A percentile compares a stretch with the other conserved stretches of the same genome.
phyloP scores from a whole-genome alignment of 164 flowering plant species.

The Echeveria elegans region DNA sequence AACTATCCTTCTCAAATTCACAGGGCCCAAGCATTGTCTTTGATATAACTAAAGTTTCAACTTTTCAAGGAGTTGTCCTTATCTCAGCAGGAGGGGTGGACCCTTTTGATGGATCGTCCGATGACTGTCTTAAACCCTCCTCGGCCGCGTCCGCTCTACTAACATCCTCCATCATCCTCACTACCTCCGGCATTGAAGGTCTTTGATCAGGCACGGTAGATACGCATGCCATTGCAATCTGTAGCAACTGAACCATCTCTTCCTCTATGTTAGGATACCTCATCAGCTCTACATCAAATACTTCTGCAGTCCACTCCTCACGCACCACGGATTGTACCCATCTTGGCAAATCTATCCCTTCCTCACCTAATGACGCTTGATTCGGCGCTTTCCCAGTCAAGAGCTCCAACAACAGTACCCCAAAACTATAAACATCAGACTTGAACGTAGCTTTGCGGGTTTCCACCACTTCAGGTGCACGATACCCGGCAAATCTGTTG shows the following conservation, averaged over 20 bases:
- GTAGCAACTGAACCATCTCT: constrained; percentile 94
- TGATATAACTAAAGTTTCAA: constrained; percentile 31
- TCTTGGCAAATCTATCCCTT: constrained; percentile 88
- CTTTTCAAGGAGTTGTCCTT: constrained; percentile 35
- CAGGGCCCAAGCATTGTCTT: not conserved
- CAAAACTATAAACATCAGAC: constrained; percentile 92
- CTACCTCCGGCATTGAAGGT: constrained; percentile 63
- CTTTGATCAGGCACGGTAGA: constrained; percentile 78
- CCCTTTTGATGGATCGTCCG: constrained; percentile 76
- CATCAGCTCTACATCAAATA: constrained; percentile 89
- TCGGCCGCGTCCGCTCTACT: constrained; percentile 65
- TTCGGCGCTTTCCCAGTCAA: constrained; percentile 92
- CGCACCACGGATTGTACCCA: constrained; percentile 98
- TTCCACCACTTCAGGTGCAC: constrained; percentile 89
- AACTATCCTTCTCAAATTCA: not conserved
- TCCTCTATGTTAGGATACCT: constrained; percentile 77
- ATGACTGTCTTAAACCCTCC: constrained; percentile 62
- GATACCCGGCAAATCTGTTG: constrained; percentile 76
- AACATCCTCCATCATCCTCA: constrained; percentile 78
- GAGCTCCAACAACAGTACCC: constrained; percentile 73
- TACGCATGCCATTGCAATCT: constrained; percentile 90
- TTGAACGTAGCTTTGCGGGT: constrained; percentile 70
- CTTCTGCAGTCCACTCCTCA: constrained; percentile 99
- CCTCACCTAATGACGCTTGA: constrained; percentile 83
- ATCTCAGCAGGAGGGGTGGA: constrained; percentile 62